These are phyloP conservation scores for Echinochloa phyllopogon DNA, from an alignment of 176 grass and related monocot genomes.

Conservation along the genomic window DNA sequence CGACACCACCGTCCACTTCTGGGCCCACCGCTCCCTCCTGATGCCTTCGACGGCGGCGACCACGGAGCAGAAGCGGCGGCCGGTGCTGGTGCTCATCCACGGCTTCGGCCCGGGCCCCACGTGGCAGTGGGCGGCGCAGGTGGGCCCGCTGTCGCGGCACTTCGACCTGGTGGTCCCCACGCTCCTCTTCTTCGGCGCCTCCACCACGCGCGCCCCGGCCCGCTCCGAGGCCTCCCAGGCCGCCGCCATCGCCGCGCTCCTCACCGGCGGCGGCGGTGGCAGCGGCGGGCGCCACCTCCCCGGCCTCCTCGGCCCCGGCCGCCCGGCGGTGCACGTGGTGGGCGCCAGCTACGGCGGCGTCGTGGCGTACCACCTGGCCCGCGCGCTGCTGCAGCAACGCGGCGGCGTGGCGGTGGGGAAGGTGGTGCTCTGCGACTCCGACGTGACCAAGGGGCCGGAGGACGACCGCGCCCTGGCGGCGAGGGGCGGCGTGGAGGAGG, in stretches of 20 bases:
- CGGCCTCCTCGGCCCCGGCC: background rate
- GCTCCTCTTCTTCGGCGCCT: conserved; percentile 88
- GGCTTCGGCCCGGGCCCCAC: conserved; percentile 73
- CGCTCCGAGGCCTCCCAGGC: conserved; percentile 91
- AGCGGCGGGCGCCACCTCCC: conserved; percentile 37
- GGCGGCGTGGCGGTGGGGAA: conserved; percentile 36
- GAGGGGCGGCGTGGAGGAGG: conserved; percentile 57
- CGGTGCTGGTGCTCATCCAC: conserved; percentile 72
- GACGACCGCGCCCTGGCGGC: conserved; percentile 67
- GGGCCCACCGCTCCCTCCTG: conserved; percentile 63
- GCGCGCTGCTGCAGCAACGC: conserved; percentile 32
- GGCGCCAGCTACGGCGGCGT: conserved; percentile 96
- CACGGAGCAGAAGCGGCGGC: background rate
- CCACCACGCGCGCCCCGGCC: conserved; percentile 56
- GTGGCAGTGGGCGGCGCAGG: conserved; percentile 86
- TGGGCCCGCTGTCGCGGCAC: conserved; percentile 59
- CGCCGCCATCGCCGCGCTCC: conserved; percentile 52
- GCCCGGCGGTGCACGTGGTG: conserved; percentile 49
- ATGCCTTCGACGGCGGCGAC: background rate
- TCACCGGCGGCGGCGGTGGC: conserved; percentile 42
- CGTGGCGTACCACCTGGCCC: conserved; percentile 81
- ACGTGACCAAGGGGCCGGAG: conserved; percentile 66
- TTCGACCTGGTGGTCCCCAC: conserved; percentile 83
- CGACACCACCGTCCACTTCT: conserved; percentile 81
- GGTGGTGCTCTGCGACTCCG: conserved; percentile 71